Evolutionary conservation across 2,329 filamentous ascomycete genomes (phyloP).

Genomic region (Fusarium oxysporum): DNA sequence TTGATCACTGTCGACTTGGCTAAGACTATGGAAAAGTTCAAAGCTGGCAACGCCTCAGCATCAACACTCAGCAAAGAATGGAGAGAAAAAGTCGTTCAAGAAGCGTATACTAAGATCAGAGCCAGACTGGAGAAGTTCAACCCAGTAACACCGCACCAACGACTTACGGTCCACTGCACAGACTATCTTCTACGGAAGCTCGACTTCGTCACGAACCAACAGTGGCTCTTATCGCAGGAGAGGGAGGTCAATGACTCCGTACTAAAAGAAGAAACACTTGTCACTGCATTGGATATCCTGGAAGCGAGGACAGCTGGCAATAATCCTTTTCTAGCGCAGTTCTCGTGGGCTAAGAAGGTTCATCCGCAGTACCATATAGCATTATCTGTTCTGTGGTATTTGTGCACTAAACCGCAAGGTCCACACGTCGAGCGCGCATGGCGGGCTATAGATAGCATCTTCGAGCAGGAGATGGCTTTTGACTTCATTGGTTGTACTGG

Average conservation of each 20-base stretch:
- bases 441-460: not conserved
- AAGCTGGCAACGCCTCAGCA: rapidly evolving
- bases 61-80: not conserved
- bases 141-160: not conserved
- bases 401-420: not conserved
- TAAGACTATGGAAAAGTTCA: not conserved
- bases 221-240: not conserved
- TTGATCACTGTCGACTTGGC: not conserved
- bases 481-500: not conserved
- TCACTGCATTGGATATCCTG: not conserved
- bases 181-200: not conserved
- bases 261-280: not conserved
- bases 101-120: not conserved
- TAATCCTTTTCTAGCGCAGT: not conserved
- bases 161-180: not conserved
- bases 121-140: not conserved
- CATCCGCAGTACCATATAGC: not conserved
- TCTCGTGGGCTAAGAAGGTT: not conserved
- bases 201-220: not conserved
- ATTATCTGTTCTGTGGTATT: not conserved
- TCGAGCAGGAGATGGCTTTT: not conserved
- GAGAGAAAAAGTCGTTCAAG: not conserved
- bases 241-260: not conserved
- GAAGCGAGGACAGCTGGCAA: not conserved
- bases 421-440: not conserved